Conservation (phyloP, 768 basidiomycete genomes). For the Mrakia gelida region DNA sequence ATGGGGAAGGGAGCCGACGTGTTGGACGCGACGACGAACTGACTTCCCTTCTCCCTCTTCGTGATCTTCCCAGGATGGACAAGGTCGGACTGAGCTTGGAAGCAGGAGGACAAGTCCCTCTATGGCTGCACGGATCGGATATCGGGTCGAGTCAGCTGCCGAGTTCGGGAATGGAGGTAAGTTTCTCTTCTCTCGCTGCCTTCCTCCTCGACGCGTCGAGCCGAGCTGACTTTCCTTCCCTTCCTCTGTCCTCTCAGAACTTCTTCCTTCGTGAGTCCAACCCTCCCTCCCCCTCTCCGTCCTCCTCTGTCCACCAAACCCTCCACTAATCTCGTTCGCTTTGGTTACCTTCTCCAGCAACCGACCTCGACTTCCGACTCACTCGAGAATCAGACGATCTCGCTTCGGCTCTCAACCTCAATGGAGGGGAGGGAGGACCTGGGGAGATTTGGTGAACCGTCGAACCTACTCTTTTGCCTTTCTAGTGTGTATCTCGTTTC, state of each 20-base stretch:
- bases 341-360: slow-evolving; percentile 12
- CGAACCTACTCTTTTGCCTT: not conserved
- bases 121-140: slow-evolving; percentile 31
- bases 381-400: slow-evolving; percentile 15
- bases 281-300: not conserved
- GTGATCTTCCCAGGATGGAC: not conserved
- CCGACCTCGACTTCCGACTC: slow-evolving; percentile 30
- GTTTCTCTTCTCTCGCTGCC: not conserved
- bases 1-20: not conserved
- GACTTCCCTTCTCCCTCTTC: not conserved
- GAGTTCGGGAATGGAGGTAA: slow-evolving; percentile 24
- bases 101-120: slow-evolving; percentile 24
- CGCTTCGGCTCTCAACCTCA: slow-evolving; percentile 12
- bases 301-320: not conserved
- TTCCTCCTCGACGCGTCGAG: not conserved
- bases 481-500: too few relatives aligned
- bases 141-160: slow-evolving; percentile 30
- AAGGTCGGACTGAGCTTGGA: slow-evolving; percentile 26
- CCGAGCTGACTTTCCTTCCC: not conserved
- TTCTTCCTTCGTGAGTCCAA: slow-evolving; percentile 19
- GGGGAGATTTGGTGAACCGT: slow-evolving; percentile 2
- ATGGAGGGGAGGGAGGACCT: not conserved
- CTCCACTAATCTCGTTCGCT: not conserved
- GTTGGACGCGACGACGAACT: not conserved
- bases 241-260: not conserved